Evolutionary conservation across 2,329 filamentous ascomycete genomes (phyloP), one percentile per base, ranked within the genome.

Genomic region (Hortaea sp.): DNA sequence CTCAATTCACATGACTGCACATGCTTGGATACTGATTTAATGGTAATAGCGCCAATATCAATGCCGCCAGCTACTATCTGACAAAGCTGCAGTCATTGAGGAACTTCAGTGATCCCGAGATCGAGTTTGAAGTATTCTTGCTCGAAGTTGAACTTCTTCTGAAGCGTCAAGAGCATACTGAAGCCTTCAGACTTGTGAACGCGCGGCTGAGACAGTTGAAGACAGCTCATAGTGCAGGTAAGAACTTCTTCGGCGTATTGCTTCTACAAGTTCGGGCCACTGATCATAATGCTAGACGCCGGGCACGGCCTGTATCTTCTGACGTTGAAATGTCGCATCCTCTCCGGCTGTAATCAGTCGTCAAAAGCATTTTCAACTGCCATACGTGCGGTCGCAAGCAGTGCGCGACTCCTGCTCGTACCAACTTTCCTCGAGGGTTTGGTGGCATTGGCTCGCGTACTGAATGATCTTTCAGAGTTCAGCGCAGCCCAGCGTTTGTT

Each of bases 351-450:
- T 39, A 83, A 82, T 2, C 78, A 82, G 2, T 77, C 87, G 0
- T 78, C 86, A 55, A 78, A 84, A 49, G 87, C 80, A 0, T 88
- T 95, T 62, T 87, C 84, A 2, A 74, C 89, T 5, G 81, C 81
- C 4, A 73, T 94, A 57, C 77, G 85, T 39, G 88, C 88, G 1
- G 82, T 85, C 2, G 82, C 77, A 58, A 78, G 88, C 12, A 82
- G 86, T 0, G 81, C 84, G 70, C 76, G 81, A 41, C 78, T 83
- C 1, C 75, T 81, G 1, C 68, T 90, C 6, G 72, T 89, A 11
- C 77, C 79, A 0, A 75, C 77, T 12, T 69, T 95, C 6, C 92
- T 87, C 81, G 77, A 83, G 50, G 79, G 86, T 0, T 74, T 86
- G 1, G 80, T 78, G 1, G 72, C 77, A 0, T 62, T 95, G 1